Evolutionary conservation across 208 protist species (phyloP).

Genomic region (Leishmania turanica): DNA sequence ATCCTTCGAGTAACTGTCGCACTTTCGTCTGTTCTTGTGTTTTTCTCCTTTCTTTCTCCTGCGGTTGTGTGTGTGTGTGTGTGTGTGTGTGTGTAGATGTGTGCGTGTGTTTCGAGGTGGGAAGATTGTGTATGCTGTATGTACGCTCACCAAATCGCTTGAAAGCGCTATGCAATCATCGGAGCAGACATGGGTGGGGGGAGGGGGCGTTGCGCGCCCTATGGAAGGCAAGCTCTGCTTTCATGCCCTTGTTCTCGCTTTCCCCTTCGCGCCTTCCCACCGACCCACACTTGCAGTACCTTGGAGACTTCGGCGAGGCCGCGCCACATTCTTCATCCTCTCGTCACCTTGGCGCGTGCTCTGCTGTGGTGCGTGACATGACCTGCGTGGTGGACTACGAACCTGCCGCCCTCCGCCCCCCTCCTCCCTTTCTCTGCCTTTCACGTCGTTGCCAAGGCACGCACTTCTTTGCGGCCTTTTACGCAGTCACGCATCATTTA

Average conservation of each 20-base stretch:
- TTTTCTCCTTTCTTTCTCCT: background rate
- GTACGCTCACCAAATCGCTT: conserved; percentile 1
- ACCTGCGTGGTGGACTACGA: background rate
- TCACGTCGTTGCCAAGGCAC: background rate
- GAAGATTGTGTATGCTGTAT: conserved; percentile 1
- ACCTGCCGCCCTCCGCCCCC: background rate
- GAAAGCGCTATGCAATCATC: background rate
- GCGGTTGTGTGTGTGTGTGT: background rate
- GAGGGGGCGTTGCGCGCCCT: background rate
- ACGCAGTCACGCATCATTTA: background rate
- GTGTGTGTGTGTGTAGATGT: background rate
- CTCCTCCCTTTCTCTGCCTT: background rate
- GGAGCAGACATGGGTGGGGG: background rate
- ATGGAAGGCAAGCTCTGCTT: background rate
- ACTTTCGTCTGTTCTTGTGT: background rate
- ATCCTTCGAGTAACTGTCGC: conserved; percentile 7
- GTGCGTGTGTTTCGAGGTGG: background rate
- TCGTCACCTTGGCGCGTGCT: background rate
- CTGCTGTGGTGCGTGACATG: background rate
- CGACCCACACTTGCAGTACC: background rate
- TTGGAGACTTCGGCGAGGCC: background rate
- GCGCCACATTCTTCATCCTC: background rate
- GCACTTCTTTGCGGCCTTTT: too few relatives aligned
- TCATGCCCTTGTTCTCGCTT: too few relatives aligned
- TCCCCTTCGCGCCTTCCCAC: background rate